Percentiles rank a stretch among this genome's conserved stretches.
phyloP scores from a whole-genome alignment of 768 basidiomycete genomes.

The Russula foetens region DNA sequence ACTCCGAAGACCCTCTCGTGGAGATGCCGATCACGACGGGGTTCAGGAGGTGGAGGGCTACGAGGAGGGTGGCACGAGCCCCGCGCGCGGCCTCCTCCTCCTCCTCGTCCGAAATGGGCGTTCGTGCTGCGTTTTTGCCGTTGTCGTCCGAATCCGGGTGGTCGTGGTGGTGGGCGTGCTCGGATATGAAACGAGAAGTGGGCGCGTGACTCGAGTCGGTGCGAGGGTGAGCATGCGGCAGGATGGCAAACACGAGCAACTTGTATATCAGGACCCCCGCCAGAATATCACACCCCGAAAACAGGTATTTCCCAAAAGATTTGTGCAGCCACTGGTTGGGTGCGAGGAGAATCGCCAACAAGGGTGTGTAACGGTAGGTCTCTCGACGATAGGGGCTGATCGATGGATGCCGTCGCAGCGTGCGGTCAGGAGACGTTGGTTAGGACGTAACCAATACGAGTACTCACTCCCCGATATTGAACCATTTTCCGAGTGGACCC shows the following conservation, averaged over 20 bases:
- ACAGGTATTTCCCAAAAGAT: slow-evolving; percentile 86
- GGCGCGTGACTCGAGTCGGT: neutral
- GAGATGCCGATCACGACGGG: slow-evolving; percentile 95
- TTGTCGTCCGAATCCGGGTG: neutral
- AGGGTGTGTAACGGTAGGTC: slow-evolving; percentile 95
- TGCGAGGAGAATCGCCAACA: slow-evolving; percentile 73
- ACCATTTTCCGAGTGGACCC: slow-evolving; percentile 44
- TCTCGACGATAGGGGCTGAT: slow-evolving; percentile 80
- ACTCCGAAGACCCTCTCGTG: slow-evolving; percentile 93
- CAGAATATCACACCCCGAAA: slow-evolving; percentile 74
- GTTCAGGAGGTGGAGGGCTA: slow-evolving; percentile 76
- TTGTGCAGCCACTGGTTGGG: slow-evolving; percentile 79
- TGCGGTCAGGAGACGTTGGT: neutral
- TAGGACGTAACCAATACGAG: neutral
- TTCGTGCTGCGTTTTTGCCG: neutral
- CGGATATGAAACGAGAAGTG: neutral
- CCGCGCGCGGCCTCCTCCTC: too few relatives aligned
- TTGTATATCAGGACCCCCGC: slow-evolving; percentile 67
- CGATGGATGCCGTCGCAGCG: slow-evolving; percentile 3
- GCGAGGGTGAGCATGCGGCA: slow-evolving; percentile 26
- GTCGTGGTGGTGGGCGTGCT: neutral
- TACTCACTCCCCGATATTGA: slow-evolving; percentile 71
- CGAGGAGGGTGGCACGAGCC: slow-evolving; percentile 51
- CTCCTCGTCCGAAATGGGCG: slow-evolving; percentile 4
- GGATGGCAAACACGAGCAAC: slow-evolving; percentile 45